Conservation (phyloP, 176 grass and related monocot genomes). For the Typha latifolia region DNA sequence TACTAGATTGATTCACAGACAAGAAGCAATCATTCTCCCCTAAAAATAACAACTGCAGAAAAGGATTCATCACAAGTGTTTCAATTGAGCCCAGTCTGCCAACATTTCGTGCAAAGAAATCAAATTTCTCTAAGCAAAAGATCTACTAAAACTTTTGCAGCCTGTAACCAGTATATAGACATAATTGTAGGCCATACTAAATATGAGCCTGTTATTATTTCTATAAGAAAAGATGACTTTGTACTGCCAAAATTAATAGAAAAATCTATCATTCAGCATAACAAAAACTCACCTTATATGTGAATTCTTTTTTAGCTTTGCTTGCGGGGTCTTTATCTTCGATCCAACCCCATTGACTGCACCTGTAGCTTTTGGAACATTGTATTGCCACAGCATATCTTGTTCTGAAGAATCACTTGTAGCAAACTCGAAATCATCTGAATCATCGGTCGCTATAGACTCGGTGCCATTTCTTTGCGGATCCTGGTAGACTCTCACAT, state of each 20-base stretch:
- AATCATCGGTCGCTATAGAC: constrained; percentile 35
- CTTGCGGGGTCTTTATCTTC: constrained; percentile 48
- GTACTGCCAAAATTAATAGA: not conserved
- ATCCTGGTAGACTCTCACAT: constrained; percentile 18
- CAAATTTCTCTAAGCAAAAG: too few species aligned
- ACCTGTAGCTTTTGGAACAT: constrained; percentile 29
- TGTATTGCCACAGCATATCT: constrained; percentile 38
- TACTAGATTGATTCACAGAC: too few species aligned
- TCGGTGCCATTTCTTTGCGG: constrained; percentile 29
- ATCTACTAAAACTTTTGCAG: too few species aligned
- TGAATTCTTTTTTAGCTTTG: constrained; percentile 29
- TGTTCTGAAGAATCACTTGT: constrained; percentile 61
- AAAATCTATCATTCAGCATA: not conserved
- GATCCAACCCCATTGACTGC: constrained; percentile 28
- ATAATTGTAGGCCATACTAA: too few species aligned
- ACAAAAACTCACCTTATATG: constrained; percentile 31
- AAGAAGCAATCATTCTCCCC: too few species aligned
- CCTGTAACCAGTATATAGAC: too few species aligned
- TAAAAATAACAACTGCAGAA: too few species aligned
- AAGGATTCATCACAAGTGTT: too few species aligned
- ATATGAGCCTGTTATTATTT: too few species aligned
- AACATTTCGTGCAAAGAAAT: too few species aligned
- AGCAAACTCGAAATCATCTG: constrained; percentile 31
- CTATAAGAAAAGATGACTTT: not conserved
- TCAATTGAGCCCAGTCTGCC: too few species aligned